phyloP scores from a whole-genome alignment of 2,329 filamentous ascomycete species.

The Nannizziopsis barbatae region DNA sequence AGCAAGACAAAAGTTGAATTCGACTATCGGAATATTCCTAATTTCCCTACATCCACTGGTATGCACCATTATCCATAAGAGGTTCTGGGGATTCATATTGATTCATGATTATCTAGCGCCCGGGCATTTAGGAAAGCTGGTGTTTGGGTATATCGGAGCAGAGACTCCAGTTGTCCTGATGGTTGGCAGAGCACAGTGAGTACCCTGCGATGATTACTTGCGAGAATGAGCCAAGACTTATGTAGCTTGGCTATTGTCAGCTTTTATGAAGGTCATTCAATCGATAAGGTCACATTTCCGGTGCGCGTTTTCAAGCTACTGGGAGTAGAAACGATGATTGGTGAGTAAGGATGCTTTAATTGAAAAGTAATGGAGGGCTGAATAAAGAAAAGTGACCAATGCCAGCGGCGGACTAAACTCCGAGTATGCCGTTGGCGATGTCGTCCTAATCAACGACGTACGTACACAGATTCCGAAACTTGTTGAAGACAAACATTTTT shows the following conservation, averaged over 20 bases:
- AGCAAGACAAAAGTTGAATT: slow-evolving; percentile 41
- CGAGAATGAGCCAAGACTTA: not conserved
- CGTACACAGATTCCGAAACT: slow-evolving; percentile 15
- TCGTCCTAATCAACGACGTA: slow-evolving; percentile 55
- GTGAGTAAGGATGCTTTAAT: slow-evolving; percentile 24
- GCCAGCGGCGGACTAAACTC: slow-evolving; percentile 55
- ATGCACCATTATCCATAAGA: slow-evolving; percentile 5
- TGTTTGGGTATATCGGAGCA: slow-evolving; percentile 50
- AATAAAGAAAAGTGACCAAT: slow-evolving; percentile 47
- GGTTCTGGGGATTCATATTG: not conserved
- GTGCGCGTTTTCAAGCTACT: slow-evolving; percentile 53
- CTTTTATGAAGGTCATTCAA: slow-evolving; percentile 57
- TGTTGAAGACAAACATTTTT: not conserved
- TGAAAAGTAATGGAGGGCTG: not conserved
- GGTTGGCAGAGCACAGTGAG: slow-evolving; percentile 55
- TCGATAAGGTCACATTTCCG: slow-evolving; percentile 52
- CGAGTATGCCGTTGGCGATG: slow-evolving; percentile 53
- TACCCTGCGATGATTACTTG: slow-evolving; percentile 14
- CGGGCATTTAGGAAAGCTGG: slow-evolving; percentile 54
- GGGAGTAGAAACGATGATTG: slow-evolving; percentile 49
- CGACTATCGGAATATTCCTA: slow-evolving; percentile 48
- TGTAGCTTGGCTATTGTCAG: slow-evolving; percentile 27
- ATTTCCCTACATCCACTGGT: slow-evolving; percentile 53
- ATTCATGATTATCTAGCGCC: slow-evolving; percentile 28
- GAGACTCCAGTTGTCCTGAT: slow-evolving; percentile 50